Base-by-base conservation (phyloP, 352 stramenopile species). In the Nothophytophthora sp. region DNA sequence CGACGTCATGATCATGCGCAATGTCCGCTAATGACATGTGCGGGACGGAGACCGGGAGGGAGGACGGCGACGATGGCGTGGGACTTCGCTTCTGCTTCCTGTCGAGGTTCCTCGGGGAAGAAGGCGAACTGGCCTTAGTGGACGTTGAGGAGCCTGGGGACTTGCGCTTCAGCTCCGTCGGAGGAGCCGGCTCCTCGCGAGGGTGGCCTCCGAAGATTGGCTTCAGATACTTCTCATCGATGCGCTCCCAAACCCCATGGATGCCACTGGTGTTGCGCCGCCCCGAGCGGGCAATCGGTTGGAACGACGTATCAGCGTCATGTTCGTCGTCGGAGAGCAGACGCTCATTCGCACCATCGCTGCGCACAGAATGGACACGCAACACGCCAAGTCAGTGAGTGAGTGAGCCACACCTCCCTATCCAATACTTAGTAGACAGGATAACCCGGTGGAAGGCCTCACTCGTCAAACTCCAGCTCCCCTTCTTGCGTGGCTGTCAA, bases 141-240 rank as follows among this genome's bases (percentile, higher is more conserved):
- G 37, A 57, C 56, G 33, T 55, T 30, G 33, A 39, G 50, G 41
- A 51, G 12, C 5, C 36, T 27, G 49, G 62, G 42, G 36, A 24
- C 45, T 32, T n/a, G 22, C 36, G 43, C 43, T 73, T 73, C 24
- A 60, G 37, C 43, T 68, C 40, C 35, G 50, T 42, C 11, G 32
- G 20, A 8, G 39, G 4, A 33, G 39, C 50, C 24, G 39, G 25
- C 20, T 67, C 63, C 34, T 63, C 63, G 4, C 67, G 67, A 24
- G 67, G 59, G 48, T 56, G 58, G 13, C 76, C 76, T 18, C 81
- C 81, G 51, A 91, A 88, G 11, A 86, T 25, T 2, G 81, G 81
- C 66, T 90, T 91, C 23, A 91, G 55, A 39, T 88, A 88, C 54
- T 76, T 78, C 35, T 86, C 81, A 51, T 91, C 81, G 25, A 91